These are phyloP conservation scores for Suillus subaureus DNA, from an alignment of 768 basidiomycete genomes.

Conservation along the genomic window DNA sequence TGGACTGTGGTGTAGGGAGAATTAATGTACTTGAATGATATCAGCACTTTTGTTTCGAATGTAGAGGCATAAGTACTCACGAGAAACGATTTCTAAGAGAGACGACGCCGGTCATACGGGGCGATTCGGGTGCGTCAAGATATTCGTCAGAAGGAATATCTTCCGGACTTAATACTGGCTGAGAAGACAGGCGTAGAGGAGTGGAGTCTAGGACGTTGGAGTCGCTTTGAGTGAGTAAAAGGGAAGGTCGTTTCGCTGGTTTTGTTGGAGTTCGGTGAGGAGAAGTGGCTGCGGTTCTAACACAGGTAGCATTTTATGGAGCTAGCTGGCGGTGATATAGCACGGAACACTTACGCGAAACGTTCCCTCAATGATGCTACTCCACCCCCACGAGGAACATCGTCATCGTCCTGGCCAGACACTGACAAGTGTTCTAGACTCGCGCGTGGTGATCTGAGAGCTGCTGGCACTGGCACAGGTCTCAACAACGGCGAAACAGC, in stretches of 20 bases:
- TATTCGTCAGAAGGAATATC: not conserved
- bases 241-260: conserved; percentile 17
- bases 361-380: conserved; percentile 7
- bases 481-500: conserved; percentile 52
- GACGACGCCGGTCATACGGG: conserved; percentile 33
- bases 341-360: not conserved
- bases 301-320: not conserved
- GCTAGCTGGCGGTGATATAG: not conserved
- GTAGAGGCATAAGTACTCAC: conserved; percentile 41
- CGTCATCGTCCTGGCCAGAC: conserved; percentile 19
- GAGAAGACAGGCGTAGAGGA: conserved; percentile 16
- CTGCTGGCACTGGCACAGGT: conserved; percentile 46
- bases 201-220: conserved; percentile 14
- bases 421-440: conserved; percentile 23
- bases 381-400: conserved; percentile 8
- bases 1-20: conserved; percentile 39
- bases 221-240: conserved; percentile 26
- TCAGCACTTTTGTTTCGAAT: conserved; percentile 17
- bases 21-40: conserved; percentile 23
- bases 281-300: conserved; percentile 19
- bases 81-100: conserved; percentile 48
- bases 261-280: conserved; percentile 22
- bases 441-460: conserved; percentile 19
- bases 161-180: not conserved
- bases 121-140: not conserved